Evolutionary conservation across 257 asterid genomes (phyloP), one percentile per base, ranked within the genome.

Genomic region (Solanum medicagineum): DNA sequence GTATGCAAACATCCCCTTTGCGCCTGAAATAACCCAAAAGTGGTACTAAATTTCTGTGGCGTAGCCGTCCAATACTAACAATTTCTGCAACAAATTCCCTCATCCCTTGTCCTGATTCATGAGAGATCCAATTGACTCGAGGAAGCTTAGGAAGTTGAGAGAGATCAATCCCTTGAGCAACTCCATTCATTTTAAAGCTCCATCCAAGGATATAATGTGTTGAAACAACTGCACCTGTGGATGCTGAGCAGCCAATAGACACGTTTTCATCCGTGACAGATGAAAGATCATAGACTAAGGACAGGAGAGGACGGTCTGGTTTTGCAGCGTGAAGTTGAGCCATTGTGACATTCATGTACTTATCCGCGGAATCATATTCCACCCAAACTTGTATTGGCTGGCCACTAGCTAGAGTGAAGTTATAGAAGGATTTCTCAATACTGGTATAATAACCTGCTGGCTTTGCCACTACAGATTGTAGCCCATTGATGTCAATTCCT

Each of bases 41-140:
- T 1, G 92, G 88, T 36, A 94, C 98, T 26, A 94, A 62, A 69
- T 94, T 92, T 44, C 94, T 86, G 87, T 94, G 98, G 13, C 96
- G 89, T 22, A 94, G 44, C 70, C 94, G 90, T 5, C 96, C 98
- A 12, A 94, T 88, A 85, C 93, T 93, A 2, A 83, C 89, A 32
- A 94, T 93, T 85, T 94, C 98, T 13, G 96, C 91, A 1, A 92
- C 89, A 14, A 93, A 92, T 87, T 93, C 95, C 68, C 87, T 89
- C 88, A 93, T 84, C 83, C 98, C 96, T 75, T 94, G 98, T 62
- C 88, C 87, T 14, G 97, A 94, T 42, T 91, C 94, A 73, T 92
- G 96, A 45, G 92, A 91, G 6, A 93, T 89, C 80, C 84, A 86
- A 88, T 93, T 94, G 19, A 93, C 59, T 36, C 83, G 59, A 62